These are phyloP conservation scores for Ceratocystis colombiana DNA, from an alignment of 2,329 filamentous ascomycete species.

Conservation along the genomic window DNA sequence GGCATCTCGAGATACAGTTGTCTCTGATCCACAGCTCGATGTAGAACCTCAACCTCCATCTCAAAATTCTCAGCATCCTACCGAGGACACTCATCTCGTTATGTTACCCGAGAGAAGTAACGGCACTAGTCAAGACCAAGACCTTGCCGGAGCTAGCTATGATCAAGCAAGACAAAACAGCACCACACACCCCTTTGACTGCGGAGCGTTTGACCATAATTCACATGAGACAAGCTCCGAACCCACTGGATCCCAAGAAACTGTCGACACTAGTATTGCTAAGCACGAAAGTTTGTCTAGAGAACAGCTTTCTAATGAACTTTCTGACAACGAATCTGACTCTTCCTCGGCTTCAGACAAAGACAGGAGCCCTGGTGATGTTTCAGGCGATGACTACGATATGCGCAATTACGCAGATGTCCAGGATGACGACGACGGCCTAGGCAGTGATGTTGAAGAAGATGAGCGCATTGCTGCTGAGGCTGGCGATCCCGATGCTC, in stretches of 20 bases:
- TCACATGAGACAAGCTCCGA: not conserved
- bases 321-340: not conserved
- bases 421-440: constrained; percentile 27
- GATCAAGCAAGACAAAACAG: not conserved
- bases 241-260: not conserved
- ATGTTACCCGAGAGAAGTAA: not conserved
- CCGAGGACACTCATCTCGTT: not conserved
- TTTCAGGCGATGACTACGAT: constrained; percentile 29
- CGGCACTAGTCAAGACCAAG: not conserved
- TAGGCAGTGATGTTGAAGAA: constrained; percentile 19
- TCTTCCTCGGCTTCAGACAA: constrained; percentile 22
- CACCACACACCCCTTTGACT: not conserved
- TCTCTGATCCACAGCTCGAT: not conserved
- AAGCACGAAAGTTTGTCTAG: not conserved
- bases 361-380: constrained; percentile 29
- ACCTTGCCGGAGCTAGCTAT: not conserved
- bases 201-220: not conserved
- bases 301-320: not conserved
- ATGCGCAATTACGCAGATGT: constrained; percentile 28
- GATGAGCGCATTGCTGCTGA: constrained; percentile 17
- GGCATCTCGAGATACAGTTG: not conserved
- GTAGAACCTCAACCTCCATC: not conserved
- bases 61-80: not conserved
- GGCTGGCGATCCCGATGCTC: constrained; percentile 16
- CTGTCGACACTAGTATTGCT: not conserved